Conservation (phyloP, 768 basidiomycete species). For the Phaeotremella fagi region DNA sequence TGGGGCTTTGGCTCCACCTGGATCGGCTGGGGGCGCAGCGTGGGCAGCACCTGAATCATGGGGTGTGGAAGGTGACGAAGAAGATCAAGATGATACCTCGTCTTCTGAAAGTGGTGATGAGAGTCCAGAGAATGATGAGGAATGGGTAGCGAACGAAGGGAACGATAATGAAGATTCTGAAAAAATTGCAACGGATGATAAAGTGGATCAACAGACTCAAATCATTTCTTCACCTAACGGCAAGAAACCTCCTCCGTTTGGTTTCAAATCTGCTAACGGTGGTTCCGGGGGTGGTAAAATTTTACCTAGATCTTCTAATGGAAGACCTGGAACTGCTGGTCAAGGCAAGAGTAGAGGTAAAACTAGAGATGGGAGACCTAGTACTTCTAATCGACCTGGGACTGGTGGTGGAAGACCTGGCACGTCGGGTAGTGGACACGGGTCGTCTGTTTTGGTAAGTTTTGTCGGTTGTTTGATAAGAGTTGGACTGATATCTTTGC, state of each 20-base stretch:
- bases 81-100: conserved; percentile 28
- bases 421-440: conserved; percentile 30
- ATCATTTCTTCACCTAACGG: not conserved
- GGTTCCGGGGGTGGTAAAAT: conserved; percentile 4
- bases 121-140: too few relatives aligned
- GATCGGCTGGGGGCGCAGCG: conserved; percentile 46
- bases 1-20: not conserved
- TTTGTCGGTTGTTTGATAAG: not conserved
- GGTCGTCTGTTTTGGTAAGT: conserved; percentile 23
- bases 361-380: conserved; percentile 19
- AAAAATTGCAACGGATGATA: not conserved
- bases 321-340: conserved; percentile 10
- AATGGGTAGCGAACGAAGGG: conserved; percentile 6
- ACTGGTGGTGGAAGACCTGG: conserved; percentile 32
- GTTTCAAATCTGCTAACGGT: conserved; percentile 18
- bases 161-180: not conserved
- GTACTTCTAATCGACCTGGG: conserved; percentile 24
- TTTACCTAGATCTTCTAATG: conserved; percentile 9
- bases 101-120: conserved; percentile 13
- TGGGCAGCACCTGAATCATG: conserved; percentile 54
- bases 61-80: conserved; percentile 52
- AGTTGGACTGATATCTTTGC: not conserved
- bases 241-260: conserved; percentile 40
- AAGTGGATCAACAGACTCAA: not conserved
- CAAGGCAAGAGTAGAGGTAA: conserved; percentile 7